These are phyloP conservation scores for Penicillium sp. DNA, from an alignment of 2,329 filamentous ascomycete genomes.

Conservation along the genomic window DNA sequence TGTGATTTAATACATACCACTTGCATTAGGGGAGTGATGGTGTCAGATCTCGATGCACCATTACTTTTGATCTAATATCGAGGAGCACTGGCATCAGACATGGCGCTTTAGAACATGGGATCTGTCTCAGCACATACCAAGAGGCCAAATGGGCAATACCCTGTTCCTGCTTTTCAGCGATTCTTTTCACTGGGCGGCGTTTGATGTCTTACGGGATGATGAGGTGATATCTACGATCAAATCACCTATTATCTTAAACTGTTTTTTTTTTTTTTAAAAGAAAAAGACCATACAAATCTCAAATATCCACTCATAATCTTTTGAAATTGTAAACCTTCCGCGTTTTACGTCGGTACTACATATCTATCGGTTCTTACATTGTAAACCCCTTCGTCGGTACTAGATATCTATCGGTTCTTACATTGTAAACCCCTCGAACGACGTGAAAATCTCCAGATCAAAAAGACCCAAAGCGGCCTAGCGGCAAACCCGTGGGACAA, in stretches of 20 bases:
- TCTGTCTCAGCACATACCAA: constrained; percentile 16
- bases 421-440: not conserved
- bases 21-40: constrained; percentile 3
- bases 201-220: constrained; percentile 11
- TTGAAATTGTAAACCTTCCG: not conserved
- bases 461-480: not conserved
- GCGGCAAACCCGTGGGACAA: not conserved
- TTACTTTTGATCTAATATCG: constrained; percentile 10
- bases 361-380: not conserved
- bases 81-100: constrained; percentile 8
- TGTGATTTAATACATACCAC: constrained; percentile 14
- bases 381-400: not conserved
- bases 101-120: constrained; percentile 9
- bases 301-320: not conserved
- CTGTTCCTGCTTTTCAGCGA: constrained; percentile 19
- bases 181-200: constrained; percentile 14
- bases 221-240: constrained; percentile 8
- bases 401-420: not conserved
- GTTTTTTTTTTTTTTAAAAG: not conserved
- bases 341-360: not conserved
- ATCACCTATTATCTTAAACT: constrained; percentile 1
- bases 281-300: not conserved
- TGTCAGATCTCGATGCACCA: not conserved
- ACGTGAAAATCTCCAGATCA: not conserved
- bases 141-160: constrained; percentile 8